phyloP scores from a whole-genome alignment of 2,329 filamentous ascomycete species.

The Colletotrichum kahawae region DNA sequence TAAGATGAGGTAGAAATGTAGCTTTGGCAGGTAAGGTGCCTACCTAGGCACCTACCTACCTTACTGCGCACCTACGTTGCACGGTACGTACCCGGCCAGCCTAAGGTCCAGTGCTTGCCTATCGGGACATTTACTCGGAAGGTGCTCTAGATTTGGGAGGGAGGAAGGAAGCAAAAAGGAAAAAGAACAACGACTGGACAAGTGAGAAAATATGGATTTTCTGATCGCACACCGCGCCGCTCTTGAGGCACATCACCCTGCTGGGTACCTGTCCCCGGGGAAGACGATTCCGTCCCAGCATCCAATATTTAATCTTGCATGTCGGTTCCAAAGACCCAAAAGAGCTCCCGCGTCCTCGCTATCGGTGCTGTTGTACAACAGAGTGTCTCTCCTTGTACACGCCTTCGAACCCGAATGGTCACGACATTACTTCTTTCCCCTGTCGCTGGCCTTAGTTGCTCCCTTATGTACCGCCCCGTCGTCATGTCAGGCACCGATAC shows the following conservation, averaged over 20 bases:
- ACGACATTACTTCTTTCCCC: not conserved
- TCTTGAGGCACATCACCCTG: not conserved
- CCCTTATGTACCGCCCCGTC: not conserved
- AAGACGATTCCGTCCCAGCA: not conserved
- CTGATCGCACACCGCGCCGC: not conserved
- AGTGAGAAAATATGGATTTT: not conserved
- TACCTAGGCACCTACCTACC: not conserved
- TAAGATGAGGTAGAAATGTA: not conserved
- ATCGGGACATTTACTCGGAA: not conserved
- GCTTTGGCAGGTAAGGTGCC: not conserved
- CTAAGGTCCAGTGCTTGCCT: not conserved
- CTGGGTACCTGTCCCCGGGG: not conserved
- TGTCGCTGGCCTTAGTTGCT: not conserved
- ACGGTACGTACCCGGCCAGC: not conserved
- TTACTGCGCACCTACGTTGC: not conserved
- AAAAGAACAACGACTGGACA: not conserved
- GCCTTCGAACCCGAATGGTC: not conserved
- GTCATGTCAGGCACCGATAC: conserved; percentile 16
- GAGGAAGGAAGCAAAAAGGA: not conserved
- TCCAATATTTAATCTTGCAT: not conserved
- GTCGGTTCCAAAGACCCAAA: not conserved
- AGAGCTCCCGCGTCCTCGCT: not conserved
- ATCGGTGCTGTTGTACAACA: not conserved
- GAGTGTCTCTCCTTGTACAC: not conserved
- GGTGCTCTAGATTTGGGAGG: not conserved